phyloP scores from a whole-genome alignment of 768 basidiomycete species.

The Udeniomyces megalosporus region DNA sequence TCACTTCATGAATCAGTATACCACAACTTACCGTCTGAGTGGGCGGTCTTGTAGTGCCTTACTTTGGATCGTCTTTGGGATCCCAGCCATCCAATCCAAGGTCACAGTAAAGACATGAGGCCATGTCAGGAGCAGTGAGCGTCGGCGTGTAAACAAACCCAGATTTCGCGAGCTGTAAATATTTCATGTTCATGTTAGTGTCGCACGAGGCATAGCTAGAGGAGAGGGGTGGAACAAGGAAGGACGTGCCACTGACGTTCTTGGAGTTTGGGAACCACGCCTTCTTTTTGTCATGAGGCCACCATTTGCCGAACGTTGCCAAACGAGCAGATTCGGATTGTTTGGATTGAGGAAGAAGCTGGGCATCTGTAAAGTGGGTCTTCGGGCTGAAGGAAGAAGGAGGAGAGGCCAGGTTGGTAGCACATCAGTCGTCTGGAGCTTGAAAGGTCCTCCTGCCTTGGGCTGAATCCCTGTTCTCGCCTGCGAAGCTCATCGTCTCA shows the following conservation, averaged over 20 bases:
- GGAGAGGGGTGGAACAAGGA: not conserved
- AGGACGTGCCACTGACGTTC: conserved; percentile 18
- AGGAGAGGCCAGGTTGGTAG: no score
- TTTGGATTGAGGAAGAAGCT: conserved; percentile 21
- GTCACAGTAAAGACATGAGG: conserved; percentile 71
- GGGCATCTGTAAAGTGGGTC: conserved; percentile 3
- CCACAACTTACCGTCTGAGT: not conserved
- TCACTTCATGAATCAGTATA: not conserved
- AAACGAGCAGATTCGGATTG: conserved; percentile 17
- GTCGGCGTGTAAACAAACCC: conserved; percentile 72
- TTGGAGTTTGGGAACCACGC: conserved; percentile 25
- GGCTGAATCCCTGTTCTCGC: not conserved
- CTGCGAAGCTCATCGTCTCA: not conserved
- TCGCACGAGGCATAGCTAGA: no score
- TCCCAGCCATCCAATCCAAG: conserved; percentile 75
- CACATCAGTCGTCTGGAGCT: no score
- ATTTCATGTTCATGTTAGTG: not conserved
- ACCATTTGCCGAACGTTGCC: conserved; percentile 24
- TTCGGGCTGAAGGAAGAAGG: not conserved
- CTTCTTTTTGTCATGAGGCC: conserved; percentile 27
- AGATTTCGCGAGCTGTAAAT: conserved; percentile 61
- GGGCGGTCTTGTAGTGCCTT: conserved; percentile 27
- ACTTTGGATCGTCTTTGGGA: conserved; percentile 71
- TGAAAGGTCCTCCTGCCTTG: not conserved
- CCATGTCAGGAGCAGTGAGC: conserved; percentile 52